These are phyloP conservation scores for Boletus reticulatus DNA, from an alignment of 768 basidiomycete genomes.

Conservation along the genomic window DNA sequence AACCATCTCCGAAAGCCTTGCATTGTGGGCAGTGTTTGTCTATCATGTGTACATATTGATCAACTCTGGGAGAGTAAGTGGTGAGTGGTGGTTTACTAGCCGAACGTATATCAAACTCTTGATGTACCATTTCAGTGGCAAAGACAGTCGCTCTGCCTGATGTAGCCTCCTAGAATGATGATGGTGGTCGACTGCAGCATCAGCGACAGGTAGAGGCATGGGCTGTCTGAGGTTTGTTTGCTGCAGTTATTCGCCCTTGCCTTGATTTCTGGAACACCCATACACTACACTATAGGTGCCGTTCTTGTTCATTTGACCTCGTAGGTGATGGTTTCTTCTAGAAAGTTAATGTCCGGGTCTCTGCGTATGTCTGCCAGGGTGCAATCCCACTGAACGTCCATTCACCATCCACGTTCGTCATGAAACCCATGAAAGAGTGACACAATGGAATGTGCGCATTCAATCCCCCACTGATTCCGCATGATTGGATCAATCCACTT, in stretches of 20 bases:
- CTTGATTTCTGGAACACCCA: constrained; percentile 4
- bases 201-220: constrained; percentile 86
- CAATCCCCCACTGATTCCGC: background rate
- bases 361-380: constrained; percentile 61
- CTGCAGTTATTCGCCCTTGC: constrained; percentile 6
- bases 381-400: constrained; percentile 26
- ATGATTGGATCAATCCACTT: constrained; percentile 23
- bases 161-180: constrained; percentile 55
- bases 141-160: constrained; percentile 79
- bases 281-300: constrained; percentile 53
- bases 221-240: constrained; percentile 66
- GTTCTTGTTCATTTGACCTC: constrained; percentile 74
- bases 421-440: constrained; percentile 49
- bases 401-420: constrained; percentile 7
- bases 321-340: constrained; percentile 37
- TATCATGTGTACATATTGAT: constrained; percentile 52
- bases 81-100: constrained; percentile 1
- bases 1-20: constrained; percentile 28
- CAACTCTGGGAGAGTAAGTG: constrained; percentile 72
- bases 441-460: constrained; percentile 63
- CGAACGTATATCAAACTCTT: background rate
- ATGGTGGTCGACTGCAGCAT: constrained; percentile 73
- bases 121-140: constrained; percentile 71
- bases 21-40: constrained; percentile 8
- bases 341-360: constrained; percentile 20